Evolutionary conservation across 768 basidiomycete genomes (phyloP).

Genomic region (Lactarius indigo): DNA sequence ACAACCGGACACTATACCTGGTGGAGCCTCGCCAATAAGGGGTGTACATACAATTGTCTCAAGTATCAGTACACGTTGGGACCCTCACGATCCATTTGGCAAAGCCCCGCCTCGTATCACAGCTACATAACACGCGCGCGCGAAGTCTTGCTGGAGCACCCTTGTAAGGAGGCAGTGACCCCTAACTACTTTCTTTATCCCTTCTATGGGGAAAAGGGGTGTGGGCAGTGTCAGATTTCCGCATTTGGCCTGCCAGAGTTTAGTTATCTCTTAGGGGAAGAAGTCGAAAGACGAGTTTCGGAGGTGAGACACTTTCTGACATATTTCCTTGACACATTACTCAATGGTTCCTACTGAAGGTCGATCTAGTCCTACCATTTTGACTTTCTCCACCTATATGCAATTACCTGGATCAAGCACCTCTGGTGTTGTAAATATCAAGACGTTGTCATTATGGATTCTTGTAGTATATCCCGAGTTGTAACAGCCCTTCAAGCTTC

Average conservation of each 20-base stretch:
- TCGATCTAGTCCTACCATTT: neutral
- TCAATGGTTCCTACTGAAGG: neutral
- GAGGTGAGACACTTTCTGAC: neutral
- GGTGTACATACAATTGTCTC: neutral
- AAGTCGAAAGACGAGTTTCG: conserved; percentile 1
- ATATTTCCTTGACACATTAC: neutral
- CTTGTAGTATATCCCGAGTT: too few species aligned
- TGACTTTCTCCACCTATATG: neutral
- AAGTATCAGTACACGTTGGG: neutral
- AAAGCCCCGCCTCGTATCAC: neutral
- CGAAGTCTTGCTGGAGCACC: neutral
- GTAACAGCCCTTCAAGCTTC: too few species aligned
- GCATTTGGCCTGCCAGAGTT: neutral
- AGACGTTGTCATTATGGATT: neutral
- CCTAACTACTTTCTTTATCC: neutral
- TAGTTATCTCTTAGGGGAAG: neutral
- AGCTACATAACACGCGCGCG: neutral
- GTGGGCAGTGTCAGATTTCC: neutral
- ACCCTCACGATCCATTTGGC: neutral
- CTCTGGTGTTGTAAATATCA: neutral
- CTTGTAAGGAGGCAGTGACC: neutral
- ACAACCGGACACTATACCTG: neutral
- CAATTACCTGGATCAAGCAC: neutral
- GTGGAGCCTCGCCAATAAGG: neutral
- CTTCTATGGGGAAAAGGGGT: neutral